A percentile compares a stretch with the other conserved stretches of the same genome.
These are phyloP conservation scores for Puccinia horiana DNA, from an alignment of 1,284 basidiomycete genomes.

Conservation along the genomic window DNA sequence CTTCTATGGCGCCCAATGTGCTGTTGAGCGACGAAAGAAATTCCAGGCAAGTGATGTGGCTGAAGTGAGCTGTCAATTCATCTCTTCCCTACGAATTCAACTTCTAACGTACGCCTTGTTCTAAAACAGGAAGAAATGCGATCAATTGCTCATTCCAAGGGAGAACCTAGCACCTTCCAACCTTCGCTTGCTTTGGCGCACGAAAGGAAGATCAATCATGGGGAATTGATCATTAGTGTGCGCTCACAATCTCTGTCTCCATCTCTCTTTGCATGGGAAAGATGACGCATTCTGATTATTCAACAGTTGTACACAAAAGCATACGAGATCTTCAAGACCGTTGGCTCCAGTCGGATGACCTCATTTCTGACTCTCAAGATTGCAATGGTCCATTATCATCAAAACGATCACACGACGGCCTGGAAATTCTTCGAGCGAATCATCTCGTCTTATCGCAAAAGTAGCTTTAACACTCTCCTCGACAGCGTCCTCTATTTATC, in stretches of 20 bases:
- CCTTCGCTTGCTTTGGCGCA: conserved; percentile 66
- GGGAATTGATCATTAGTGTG: conserved; percentile 77
- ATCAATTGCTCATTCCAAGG: conserved; percentile 53
- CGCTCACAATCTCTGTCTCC: conserved; percentile 48
- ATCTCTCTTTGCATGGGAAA: neutral
- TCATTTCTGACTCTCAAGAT: conserved; percentile 82
- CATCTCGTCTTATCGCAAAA: conserved; percentile 75
- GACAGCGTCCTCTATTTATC: conserved; percentile 71
- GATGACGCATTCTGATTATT: neutral
- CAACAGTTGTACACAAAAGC: conserved; percentile 80
- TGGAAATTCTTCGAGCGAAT: conserved; percentile 88
- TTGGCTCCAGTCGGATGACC: conserved; percentile 67
- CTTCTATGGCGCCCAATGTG: conserved; percentile 79
- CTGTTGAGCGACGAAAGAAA: conserved; percentile 70
- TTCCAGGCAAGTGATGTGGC: conserved; percentile 67
- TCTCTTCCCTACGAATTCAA: conserved; percentile 16
- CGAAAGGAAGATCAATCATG: conserved; percentile 85
- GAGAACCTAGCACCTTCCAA: conserved; percentile 54
- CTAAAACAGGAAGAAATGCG: conserved; percentile 25
- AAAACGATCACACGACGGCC: conserved; percentile 77
- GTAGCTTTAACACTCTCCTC: conserved; percentile 73
- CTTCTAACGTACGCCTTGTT: neutral
- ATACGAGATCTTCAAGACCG: conserved; percentile 82
- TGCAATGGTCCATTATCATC: conserved; percentile 75
- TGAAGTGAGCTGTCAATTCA: conserved; percentile 62